A percentile compares a stretch with the other conserved stretches of the same genome.
These are phyloP conservation scores for Colletotrichum sp. DNA, from an alignment of 2,329 filamentous ascomycete species.

Conservation along the genomic window DNA sequence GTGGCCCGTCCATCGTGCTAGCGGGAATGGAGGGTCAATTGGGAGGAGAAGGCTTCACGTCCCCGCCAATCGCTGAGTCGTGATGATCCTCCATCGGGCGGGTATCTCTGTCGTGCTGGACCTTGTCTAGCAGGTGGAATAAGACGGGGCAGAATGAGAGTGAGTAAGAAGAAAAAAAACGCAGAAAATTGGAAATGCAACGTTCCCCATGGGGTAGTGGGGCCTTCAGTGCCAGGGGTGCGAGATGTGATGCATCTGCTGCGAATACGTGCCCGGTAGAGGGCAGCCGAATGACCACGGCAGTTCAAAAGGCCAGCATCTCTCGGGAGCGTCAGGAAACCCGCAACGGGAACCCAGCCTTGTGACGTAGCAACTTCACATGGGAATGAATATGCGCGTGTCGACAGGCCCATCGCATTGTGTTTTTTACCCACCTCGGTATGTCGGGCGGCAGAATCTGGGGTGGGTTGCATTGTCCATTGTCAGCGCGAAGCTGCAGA, in stretches of 20 bases:
- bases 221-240: not conserved
- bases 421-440: not conserved
- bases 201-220: slow-evolving; percentile 20
- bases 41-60: not conserved
- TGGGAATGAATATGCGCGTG: slow-evolving; percentile 13
- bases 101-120: not conserved
- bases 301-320: not conserved
- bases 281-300: slow-evolving; percentile 4
- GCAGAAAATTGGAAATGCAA: not conserved
- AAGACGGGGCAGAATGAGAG: not conserved
- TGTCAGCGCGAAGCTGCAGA: not conserved
- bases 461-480: not conserved
- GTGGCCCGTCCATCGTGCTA: not conserved
- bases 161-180: not conserved
- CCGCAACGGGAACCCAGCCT: not conserved
- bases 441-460: slow-evolving; percentile 4
- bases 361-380: slow-evolving; percentile 14
- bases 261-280: not conserved
- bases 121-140: not conserved
- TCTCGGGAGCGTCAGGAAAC: not conserved
- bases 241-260: not conserved
- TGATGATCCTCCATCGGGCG: not conserved
- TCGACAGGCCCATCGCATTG: not conserved
- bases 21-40: not conserved
- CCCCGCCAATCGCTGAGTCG: slow-evolving; percentile 9